A percentile compares a stretch with the other conserved stretches of the same genome.
phyloP scores from a whole-genome alignment of 257 asterid species.

The Rehmannia glutinosa region DNA sequence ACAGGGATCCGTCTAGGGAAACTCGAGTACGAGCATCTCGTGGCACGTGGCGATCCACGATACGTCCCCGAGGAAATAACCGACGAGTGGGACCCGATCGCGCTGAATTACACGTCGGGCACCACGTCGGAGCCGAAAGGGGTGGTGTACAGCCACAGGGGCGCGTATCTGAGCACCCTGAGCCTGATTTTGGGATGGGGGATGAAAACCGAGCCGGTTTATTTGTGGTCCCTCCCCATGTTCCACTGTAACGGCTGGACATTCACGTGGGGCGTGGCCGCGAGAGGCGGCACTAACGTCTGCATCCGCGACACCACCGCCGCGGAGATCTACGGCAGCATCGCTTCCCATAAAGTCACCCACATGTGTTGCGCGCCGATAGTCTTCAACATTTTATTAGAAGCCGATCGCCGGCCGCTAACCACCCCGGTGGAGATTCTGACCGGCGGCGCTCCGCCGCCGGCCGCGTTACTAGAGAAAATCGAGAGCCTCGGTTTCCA shows the following conservation, averaged over 20 bases:
- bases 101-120: constrained; percentile 83
- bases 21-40: constrained; percentile 65
- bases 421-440: constrained; percentile 42
- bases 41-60: constrained; percentile 38
- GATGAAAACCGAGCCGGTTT: constrained; percentile 69
- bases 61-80: constrained; percentile 29
- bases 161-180: constrained; percentile 70
- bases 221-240: constrained; percentile 90
- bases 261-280: constrained; percentile 88
- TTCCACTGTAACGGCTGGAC: constrained; percentile 97
- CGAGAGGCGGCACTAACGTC: constrained; percentile 87
- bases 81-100: constrained; percentile 81
- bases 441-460: constrained; percentile 91
- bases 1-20: constrained; percentile 46
- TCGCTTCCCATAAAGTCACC: constrained; percentile 51
- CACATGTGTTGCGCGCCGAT: constrained; percentile 94
- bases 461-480: constrained; percentile 50
- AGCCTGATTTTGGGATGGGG: constrained; percentile 72
- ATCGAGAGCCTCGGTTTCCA: constrained; percentile 66
- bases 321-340: constrained; percentile 50
- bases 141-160: constrained; percentile 85
- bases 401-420: constrained; percentile 46
- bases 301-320: constrained; percentile 77
- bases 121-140: constrained; percentile 90
- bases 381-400: constrained; percentile 60